Conservation (phyloP, 768 basidiomycete genomes). For the Suillus discolor region DNA sequence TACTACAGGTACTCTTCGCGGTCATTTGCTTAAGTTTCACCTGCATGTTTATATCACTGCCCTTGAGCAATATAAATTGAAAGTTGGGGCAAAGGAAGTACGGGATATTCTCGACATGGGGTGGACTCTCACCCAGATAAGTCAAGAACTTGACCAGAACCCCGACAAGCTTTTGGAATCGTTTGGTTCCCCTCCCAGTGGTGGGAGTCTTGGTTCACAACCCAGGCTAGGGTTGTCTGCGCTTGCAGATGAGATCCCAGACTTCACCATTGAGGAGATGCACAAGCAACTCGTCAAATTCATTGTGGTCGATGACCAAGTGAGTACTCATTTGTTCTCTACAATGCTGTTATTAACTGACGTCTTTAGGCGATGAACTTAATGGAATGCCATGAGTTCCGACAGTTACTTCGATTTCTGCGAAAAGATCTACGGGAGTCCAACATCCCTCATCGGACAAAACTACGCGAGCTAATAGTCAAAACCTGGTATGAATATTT, state of each 20-base stretch:
- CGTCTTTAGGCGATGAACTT: constrained; percentile 5
- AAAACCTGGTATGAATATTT: neutral
- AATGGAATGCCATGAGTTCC: constrained; percentile 5
- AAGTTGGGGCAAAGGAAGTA: too few relatives aligned
- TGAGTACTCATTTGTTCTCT: neutral
- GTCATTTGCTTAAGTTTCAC: too few relatives aligned
- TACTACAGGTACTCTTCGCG: too few relatives aligned
- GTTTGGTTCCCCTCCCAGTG: too few relatives aligned
- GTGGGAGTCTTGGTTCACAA: too few relatives aligned
- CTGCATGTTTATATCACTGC: too few relatives aligned
- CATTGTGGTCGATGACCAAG: neutral
- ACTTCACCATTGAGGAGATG: neutral
- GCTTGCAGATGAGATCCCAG: neutral
- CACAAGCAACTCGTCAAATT: neutral
- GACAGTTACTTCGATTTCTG: neutral
- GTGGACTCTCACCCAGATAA: too few relatives aligned
- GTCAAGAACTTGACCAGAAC: too few relatives aligned
- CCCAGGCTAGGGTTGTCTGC: neutral
- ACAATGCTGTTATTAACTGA: neutral
- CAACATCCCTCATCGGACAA: constrained; percentile 15
- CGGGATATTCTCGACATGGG: too few relatives aligned
- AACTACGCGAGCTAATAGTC: constrained; percentile 8
- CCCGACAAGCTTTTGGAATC: too few relatives aligned
- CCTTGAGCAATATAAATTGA: neutral
- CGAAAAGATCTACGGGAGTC: constrained; percentile 8